Evolutionary conservation across 352 stramenopile species (phyloP), one percentile per base, ranked within the genome.

Genomic region (Phytophthora kernoviae): DNA sequence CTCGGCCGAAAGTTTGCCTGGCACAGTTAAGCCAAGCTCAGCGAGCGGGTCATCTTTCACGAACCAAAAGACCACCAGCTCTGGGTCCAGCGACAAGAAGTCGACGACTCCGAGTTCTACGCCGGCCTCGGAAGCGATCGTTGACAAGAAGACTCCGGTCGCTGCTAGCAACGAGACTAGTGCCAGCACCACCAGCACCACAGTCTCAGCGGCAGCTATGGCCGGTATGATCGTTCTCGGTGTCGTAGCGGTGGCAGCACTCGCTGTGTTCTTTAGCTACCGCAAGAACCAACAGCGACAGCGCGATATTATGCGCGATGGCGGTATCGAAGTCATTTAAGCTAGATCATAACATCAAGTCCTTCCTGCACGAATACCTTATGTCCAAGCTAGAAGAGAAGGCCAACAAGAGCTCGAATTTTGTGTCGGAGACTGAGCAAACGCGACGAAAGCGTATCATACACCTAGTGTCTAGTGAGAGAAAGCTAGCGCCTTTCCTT

Each of bases 241-340:
- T 17, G 81, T 81, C n/a, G 80, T 84, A 36, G 67, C 72, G n/a
- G 58, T 90, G 27, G 80, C 79, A 0, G 78, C 67, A 37, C 42
- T 83, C 41, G 70, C 75, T 32, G 73, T 86, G 30, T 83, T 88
- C 41, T 57, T 79, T 17, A 88, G 82, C 67, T 90, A 92, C 67
- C 74, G 73, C 51, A 92, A 89, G 73, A 90, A 92, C 61, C 80
- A 92, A 70, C 62, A 84, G 52, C 77, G 78, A 50, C 79, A 91
- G 65, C 73, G 66, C 42, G 77, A 88, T 46, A 88, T 90, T 43
- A 86, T 90, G 75, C 73, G 82, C 58, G 81, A 88, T 32, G 65
- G 70, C 43, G 58, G 67, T 20, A 68, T 75, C 61, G 51, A 79
- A 32, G 42, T 70, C 52, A 66, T 75, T 60, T 79, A 76, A 65